These are phyloP conservation scores for Posidonia australis DNA, from an alignment of 106 monocot species.

Conservation along the genomic window DNA sequence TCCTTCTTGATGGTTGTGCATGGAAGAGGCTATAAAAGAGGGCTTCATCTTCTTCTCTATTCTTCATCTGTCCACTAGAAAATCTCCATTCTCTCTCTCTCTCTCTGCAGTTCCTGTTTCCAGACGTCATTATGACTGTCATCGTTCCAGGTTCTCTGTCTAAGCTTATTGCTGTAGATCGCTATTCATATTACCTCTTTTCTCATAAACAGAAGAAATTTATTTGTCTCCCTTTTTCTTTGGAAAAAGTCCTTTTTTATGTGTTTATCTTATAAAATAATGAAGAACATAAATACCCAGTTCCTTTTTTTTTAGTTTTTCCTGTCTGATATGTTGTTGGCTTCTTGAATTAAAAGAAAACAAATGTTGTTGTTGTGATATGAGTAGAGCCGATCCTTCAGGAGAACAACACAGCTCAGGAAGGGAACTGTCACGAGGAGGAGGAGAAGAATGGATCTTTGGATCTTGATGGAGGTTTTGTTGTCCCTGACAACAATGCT, in stretches of 20 bases:
- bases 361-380: not conserved
- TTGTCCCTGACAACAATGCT: slow-evolving; percentile 19
- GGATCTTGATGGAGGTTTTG: slow-evolving; percentile 16
- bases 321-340: not conserved
- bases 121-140: not conserved
- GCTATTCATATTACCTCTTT: not conserved
- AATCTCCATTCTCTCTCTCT: not conserved
- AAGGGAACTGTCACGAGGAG: not conserved
- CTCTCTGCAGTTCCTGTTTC: no score
- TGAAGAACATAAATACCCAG: no score
- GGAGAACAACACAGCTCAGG: not conserved
- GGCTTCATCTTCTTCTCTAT: not conserved
- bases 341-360: not conserved
- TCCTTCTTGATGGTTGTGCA: slow-evolving; percentile 2
- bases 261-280: no score
- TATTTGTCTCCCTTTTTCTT: not conserved
- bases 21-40: not conserved
- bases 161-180: not conserved
- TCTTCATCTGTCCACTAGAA: not conserved
- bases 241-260: no score
- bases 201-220: no score
- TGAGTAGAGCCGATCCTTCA: not conserved
- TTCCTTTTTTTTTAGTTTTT: no score
- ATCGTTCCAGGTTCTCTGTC: not conserved
- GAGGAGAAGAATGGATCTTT: not conserved